Evolutionary conservation across 306 rosid genomes (phyloP).

Genomic region (Oxytropis ochrocephala): DNA sequence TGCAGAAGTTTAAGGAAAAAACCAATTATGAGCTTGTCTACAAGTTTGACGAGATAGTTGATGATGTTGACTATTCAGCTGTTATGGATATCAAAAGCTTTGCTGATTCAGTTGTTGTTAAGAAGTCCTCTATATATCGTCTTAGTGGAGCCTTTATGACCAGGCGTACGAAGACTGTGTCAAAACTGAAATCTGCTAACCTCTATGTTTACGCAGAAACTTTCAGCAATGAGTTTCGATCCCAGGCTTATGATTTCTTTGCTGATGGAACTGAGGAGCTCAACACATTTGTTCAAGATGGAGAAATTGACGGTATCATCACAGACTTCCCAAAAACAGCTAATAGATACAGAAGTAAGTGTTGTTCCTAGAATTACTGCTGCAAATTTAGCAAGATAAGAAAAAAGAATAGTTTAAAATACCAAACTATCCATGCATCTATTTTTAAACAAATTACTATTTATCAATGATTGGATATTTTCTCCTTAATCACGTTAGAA

Average conservation of each 20-base stretch:
- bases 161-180: constrained; percentile 30
- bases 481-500: background rate
- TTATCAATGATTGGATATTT: too few species aligned
- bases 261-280: constrained; percentile 78
- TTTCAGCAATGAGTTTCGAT: constrained; percentile 78
- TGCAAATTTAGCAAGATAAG: too few species aligned
- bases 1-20: constrained; percentile 44
- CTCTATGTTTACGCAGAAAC: constrained; percentile 59
- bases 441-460: too few species aligned
- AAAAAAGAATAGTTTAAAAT: too few species aligned
- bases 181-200: constrained; percentile 34
- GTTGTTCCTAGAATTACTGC: background rate
- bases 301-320: constrained; percentile 51
- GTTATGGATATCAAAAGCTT: constrained; percentile 50
- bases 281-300: constrained; percentile 44
- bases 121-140: constrained; percentile 47
- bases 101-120: constrained; percentile 61
- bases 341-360: constrained; percentile 79
- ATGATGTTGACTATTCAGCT: constrained; percentile 36
- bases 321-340: constrained; percentile 80
- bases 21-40: constrained; percentile 58
- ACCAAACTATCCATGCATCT: too few species aligned
- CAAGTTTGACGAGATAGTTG: constrained; percentile 39
- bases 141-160: background rate
- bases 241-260: constrained; percentile 85